phyloP scores from a whole-genome alignment of 345 rosid genomes.

The Kandelia obovata region DNA sequence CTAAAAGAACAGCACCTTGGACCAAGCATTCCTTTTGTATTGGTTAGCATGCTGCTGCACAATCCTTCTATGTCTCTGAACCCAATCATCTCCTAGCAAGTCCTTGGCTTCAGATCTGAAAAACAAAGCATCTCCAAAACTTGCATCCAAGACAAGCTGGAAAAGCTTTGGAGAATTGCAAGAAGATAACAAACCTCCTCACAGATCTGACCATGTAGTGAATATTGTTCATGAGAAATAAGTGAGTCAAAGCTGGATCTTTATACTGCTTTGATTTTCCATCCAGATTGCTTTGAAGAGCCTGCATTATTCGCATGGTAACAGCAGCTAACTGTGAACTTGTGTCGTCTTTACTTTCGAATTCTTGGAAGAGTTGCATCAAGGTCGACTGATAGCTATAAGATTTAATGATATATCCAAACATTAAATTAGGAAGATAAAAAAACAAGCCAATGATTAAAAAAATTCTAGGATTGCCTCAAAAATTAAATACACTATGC shows the following conservation, averaged over 20 bases:
- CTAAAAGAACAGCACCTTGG: slow-evolving; percentile 51
- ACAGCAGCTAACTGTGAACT: slow-evolving; percentile 73
- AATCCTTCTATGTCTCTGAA: slow-evolving; percentile 88
- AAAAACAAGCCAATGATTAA: not conserved
- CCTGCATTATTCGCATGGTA: slow-evolving; percentile 94
- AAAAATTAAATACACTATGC: not conserved
- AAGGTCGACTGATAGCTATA: slow-evolving; percentile 86
- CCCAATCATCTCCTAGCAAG: slow-evolving; percentile 98
- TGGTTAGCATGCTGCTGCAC: slow-evolving; percentile 98
- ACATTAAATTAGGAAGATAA: not conserved
- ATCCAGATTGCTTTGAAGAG: slow-evolving; percentile 93
- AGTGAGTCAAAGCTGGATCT: slow-evolving; percentile 82
- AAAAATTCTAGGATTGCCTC: not conserved
- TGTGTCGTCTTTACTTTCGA: slow-evolving; percentile 58
- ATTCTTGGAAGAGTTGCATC: slow-evolving; percentile 96
- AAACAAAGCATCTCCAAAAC: not conserved
- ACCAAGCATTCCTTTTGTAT: slow-evolving; percentile 89
- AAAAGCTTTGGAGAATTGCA: slow-evolving; percentile 4
- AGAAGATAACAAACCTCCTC: slow-evolving; percentile 57
- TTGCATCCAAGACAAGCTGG: slow-evolving; percentile 1
- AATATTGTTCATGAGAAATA: slow-evolving; percentile 94
- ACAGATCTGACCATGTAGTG: slow-evolving; percentile 99
- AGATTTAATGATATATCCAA: not conserved
- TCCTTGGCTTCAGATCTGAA: slow-evolving; percentile 98
- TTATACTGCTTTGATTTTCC: slow-evolving; percentile 93